Base-by-base conservation (phyloP, 2,329 filamentous ascomycete genomes). In the Sphaceloma murrayae region DNA sequence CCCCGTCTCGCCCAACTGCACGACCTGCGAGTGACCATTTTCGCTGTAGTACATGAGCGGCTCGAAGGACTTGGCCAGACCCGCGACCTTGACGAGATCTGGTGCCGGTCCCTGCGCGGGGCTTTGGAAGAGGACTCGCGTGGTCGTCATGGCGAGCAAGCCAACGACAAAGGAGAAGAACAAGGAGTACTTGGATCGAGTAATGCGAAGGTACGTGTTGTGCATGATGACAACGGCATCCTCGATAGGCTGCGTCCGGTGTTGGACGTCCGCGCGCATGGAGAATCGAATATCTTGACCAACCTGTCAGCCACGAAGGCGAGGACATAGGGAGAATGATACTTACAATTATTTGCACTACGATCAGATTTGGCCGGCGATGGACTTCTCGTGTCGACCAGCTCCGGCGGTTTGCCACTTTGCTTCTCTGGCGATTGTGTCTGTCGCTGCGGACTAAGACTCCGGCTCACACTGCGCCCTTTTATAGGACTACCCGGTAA, bases 21-120 rank as follows among this genome's bases (percentile, higher is more conserved):
- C 80, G 30, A 94, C 86, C 58, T 94, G 87, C 27, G 80, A 75
- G 32, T 87, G 80, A 6, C 87, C 87, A 58, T 88, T 83, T 57
- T 95, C 87, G 0, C 87, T 94, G 59, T 93, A 94, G 67, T 91
- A 91, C 50, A 96, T 93, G 33, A 95, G 73, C 4, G 89, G 89
- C 61, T 95, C 89, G 57, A 95, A 94, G 7, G 86, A 86, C 55
- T 85, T 85, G 38, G 88, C 88, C 52, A 96, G 77, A 42, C 82
- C 80, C 3, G 88, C 88, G 17, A 95, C 82, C 61, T 94, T 94
- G 58, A 94, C 82, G 11, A 96, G 72, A 59, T 95, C 88, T 0
- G 85, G 85, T 2, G 83, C 80, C 1, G 83, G 76, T 9, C 71
- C 78, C 27, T 75, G 71, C 4, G 69, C 62, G 21, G 78, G 80